Evolutionary conservation across 2,329 filamentous ascomycete species (phyloP).

Genomic region (Diaporthe velutina): DNA sequence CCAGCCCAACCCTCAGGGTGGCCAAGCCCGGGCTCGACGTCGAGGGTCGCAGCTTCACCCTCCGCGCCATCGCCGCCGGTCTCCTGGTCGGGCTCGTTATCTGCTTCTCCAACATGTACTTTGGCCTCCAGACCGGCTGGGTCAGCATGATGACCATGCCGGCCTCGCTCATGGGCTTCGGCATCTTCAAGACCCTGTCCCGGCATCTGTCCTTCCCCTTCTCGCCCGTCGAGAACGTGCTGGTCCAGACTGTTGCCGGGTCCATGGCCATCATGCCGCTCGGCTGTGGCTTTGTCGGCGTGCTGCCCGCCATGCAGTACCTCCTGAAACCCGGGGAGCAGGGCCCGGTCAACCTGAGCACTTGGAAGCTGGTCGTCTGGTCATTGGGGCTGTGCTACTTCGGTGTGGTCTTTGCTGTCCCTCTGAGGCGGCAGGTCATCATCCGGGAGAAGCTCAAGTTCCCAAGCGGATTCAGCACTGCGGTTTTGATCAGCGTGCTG

Average conservation of each 20-base stretch:
- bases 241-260: conserved; percentile 95
- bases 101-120: conserved; percentile 98
- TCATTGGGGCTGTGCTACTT: conserved; percentile 95
- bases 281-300: conserved; percentile 94
- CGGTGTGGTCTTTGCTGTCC: conserved; percentile 95
- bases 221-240: conserved; percentile 93
- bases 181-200: conserved; percentile 86
- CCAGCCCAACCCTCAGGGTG: neutral
- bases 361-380: conserved; percentile 89
- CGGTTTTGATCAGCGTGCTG: conserved; percentile 90
- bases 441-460: conserved; percentile 94
- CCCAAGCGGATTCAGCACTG: conserved; percentile 94
- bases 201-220: conserved; percentile 84
- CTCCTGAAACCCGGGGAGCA: conserved; percentile 82
- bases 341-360: conserved; percentile 78
- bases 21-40: conserved; percentile 35
- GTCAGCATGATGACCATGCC: conserved; percentile 95
- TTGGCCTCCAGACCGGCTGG: conserved; percentile 80
- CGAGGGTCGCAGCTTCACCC: conserved; percentile 82
- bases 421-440: conserved; percentile 90
- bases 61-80: conserved; percentile 83
- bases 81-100: conserved; percentile 89
- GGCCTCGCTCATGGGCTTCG: conserved; percentile 92
- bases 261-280: conserved; percentile 97
- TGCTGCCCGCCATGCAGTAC: conserved; percentile 89